These are phyloP conservation scores for Dipteronia sinensis DNA, from an alignment of 345 rosid genomes.

Conservation along the genomic window DNA sequence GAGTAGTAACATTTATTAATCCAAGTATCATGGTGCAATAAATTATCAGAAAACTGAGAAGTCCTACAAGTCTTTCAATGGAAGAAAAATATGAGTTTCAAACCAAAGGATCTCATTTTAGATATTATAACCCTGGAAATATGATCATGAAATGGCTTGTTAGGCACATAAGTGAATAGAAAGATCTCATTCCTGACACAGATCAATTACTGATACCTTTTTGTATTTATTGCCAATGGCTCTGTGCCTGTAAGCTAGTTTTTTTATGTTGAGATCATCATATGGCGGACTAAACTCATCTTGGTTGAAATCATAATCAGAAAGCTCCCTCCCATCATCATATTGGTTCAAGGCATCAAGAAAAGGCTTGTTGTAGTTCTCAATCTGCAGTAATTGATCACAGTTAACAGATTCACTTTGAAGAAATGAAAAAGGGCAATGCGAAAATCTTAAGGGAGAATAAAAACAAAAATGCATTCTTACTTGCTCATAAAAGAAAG, in stretches of 20 bases:
- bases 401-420: neutral
- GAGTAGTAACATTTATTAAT: neutral
- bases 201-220: constrained; percentile 44
- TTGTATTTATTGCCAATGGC: constrained; percentile 53
- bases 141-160: neutral
- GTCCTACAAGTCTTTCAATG: neutral
- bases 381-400: constrained; percentile 56
- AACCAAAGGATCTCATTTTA: neutral
- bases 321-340: constrained; percentile 74
- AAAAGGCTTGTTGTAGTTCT: constrained; percentile 77
- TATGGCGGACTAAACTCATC: constrained; percentile 60
- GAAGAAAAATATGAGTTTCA: neutral
- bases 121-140: neutral
- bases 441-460: neutral
- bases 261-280: constrained; percentile 67
- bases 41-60: neutral
- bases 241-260: constrained; percentile 77
- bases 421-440: constrained; percentile 3
- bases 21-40: neutral
- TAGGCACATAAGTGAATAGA: neutral
- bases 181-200: constrained; percentile 1
- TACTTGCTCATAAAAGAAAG: constrained; percentile 82
- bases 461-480: constrained; percentile 14
- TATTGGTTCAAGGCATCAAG: constrained; percentile 57
- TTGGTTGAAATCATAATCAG: constrained; percentile 60